phyloP scores from a whole-genome alignment of 2,329 filamentous ascomycete species.

The Diaporthe batatas region DNA sequence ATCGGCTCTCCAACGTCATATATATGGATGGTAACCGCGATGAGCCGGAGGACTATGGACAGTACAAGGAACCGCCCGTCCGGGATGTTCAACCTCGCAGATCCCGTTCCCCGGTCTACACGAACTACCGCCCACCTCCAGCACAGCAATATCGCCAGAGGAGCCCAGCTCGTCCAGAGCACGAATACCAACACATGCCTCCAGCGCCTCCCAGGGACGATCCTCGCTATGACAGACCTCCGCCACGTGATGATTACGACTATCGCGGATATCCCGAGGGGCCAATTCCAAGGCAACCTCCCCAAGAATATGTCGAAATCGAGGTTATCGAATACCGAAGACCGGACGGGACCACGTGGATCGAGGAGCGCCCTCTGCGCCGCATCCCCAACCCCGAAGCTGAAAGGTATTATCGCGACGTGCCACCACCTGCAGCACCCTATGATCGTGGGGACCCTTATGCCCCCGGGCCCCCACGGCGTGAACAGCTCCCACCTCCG shows the following conservation, averaged over 20 bases:
- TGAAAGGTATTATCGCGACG: constrained; percentile 42
- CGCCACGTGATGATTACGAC: constrained; percentile 38
- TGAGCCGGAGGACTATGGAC: constrained; percentile 40
- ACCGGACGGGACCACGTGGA: constrained; percentile 60
- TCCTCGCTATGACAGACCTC: constrained; percentile 48
- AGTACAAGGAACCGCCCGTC: constrained; percentile 45
- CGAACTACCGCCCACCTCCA: constrained; percentile 47
- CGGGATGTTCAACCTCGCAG: constrained; percentile 44
- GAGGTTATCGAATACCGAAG: constrained; percentile 62
- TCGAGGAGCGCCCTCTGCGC: constrained; percentile 56
- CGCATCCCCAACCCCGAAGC: constrained; percentile 49
- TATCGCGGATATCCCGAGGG: constrained; percentile 31
- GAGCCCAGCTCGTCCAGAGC: constrained; percentile 47
- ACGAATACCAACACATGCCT: constrained; percentile 50
- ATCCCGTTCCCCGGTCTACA: constrained; percentile 52
- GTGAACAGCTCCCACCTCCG: constrained; percentile 34
- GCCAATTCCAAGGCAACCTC: constrained; percentile 50
- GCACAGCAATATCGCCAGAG: constrained; percentile 49
- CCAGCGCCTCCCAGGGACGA: constrained; percentile 46
- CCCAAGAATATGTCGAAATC: constrained; percentile 53
- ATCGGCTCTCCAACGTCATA: constrained; percentile 30
- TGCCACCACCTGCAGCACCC: constrained; percentile 22
- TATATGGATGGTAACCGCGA: constrained; percentile 40
- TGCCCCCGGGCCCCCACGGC: constrained; percentile 14
- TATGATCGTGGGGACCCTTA: constrained; percentile 36